Evolutionary conservation across 2,329 filamentous ascomycete species (phyloP).

Genomic region (Thelonectria discophora): DNA sequence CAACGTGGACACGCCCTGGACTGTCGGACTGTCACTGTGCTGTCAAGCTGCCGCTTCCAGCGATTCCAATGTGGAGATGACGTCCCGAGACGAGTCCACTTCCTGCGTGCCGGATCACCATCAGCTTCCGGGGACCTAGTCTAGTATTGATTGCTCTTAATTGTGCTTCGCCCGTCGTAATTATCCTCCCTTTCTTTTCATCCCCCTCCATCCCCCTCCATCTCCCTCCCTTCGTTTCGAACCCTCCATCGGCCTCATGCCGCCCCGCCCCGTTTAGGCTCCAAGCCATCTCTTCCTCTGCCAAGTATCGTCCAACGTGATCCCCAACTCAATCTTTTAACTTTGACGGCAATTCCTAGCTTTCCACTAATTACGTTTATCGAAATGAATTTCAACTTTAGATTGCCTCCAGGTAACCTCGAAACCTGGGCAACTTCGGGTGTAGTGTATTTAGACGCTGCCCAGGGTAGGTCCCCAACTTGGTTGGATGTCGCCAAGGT

Average conservation of each 20-base stretch:
- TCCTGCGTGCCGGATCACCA: too few relatives aligned
- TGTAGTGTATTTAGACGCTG: neutral
- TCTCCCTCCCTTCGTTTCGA: too few relatives aligned
- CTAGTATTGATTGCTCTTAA: too few relatives aligned
- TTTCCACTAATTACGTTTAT: neutral
- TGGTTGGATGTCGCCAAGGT: neutral
- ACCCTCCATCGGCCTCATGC: neutral
- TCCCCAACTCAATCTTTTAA: neutral
- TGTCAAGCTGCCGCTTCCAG: too few relatives aligned
- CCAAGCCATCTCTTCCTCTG: neutral
- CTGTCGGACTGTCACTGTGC: too few relatives aligned
- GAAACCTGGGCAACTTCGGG: neutral
- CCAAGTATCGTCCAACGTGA: neutral
- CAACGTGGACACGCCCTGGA: too few relatives aligned
- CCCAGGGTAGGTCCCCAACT: neutral
- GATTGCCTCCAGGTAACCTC: neutral
- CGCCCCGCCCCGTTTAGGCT: neutral
- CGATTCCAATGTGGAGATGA: too few relatives aligned
- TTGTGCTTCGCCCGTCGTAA: too few relatives aligned
- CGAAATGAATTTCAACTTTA: neutral
- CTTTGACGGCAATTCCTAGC: neutral
- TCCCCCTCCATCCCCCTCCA: too few relatives aligned
- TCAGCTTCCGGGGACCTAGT: too few relatives aligned
- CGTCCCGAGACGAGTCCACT: too few relatives aligned
- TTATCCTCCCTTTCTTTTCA: too few relatives aligned